Evolutionary conservation across 306 rosid genomes (phyloP).

Genomic region (Malus orientalis): DNA sequence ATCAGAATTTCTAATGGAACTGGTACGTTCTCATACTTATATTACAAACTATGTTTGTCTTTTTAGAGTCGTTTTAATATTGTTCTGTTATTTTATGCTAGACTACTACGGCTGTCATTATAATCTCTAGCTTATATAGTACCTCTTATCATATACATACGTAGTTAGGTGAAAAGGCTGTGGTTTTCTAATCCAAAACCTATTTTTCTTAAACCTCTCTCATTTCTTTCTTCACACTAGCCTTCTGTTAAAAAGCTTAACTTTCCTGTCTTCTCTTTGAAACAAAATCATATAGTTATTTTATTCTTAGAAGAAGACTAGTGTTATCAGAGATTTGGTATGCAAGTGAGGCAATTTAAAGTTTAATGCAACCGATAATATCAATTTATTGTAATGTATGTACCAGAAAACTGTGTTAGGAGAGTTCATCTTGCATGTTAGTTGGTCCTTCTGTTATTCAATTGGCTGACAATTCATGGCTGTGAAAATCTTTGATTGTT

Average conservation of each 20-base stretch:
- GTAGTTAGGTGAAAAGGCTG: not conserved
- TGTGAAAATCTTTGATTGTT: not conserved
- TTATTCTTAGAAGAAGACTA: not conserved
- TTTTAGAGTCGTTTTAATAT: not conserved
- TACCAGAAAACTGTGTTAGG: not conserved
- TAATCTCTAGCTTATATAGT: not conserved
- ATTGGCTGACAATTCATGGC: not conserved
- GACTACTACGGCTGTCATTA: not conserved
- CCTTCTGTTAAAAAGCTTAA: not conserved
- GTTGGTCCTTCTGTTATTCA: not conserved
- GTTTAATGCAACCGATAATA: not conserved
- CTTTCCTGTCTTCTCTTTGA: not conserved
- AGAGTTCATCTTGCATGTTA: not conserved
- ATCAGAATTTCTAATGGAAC: slow-evolving; percentile 65
- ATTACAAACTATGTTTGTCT: not conserved
- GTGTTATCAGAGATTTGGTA: not conserved
- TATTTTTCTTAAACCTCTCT: not conserved
- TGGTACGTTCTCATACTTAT: slow-evolving; percentile 46
- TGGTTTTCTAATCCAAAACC: not conserved
- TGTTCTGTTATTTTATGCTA: not conserved
- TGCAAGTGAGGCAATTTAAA: not conserved
- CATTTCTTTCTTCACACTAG: not conserved
- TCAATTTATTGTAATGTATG: not conserved
- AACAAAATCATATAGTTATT: not conserved
- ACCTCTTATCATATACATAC: not conserved